Evolutionary conservation across 106 monocot genomes (phyloP).

Genomic region (Phalaenopsis aphrodite): DNA sequence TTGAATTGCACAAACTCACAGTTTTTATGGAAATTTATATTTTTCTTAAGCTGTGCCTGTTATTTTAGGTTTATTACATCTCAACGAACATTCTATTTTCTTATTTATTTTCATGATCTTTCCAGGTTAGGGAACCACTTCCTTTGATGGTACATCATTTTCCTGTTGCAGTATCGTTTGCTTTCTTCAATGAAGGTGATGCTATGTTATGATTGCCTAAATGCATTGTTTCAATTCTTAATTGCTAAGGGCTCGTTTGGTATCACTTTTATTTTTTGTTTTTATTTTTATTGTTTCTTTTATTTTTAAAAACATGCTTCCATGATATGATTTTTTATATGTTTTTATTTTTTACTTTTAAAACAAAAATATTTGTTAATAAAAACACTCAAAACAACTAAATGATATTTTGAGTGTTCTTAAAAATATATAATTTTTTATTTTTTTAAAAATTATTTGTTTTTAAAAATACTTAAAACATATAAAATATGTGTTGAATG

Average conservation of each 20-base stretch:
- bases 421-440: too few relatives aligned
- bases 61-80: background rate
- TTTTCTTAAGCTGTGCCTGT: background rate
- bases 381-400: too few relatives aligned
- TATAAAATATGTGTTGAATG: too few relatives aligned
- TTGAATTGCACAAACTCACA: background rate
- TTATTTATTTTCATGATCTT: constrained; percentile 10
- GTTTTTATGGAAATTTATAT: background rate
- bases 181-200: constrained; percentile 84
- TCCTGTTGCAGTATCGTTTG: constrained; percentile 92
- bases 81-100: background rate
- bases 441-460: too few relatives aligned
- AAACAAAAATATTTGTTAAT: too few relatives aligned
- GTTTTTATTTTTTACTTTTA: too few relatives aligned
- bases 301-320: too few relatives aligned
- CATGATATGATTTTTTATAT: too few relatives aligned
- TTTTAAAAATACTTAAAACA: too few relatives aligned
- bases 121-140: constrained; percentile 82
- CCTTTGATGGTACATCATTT: constrained; percentile 83
- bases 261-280: too few relatives aligned
- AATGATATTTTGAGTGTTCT: too few relatives aligned
- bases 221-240: background rate
- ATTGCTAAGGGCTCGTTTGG: background rate
- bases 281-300: too few relatives aligned
- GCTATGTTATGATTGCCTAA: constrained; percentile 35